phyloP scores from a whole-genome alignment of 1,139 yeast genomes.

The Debaryomyces coudertii region DNA sequence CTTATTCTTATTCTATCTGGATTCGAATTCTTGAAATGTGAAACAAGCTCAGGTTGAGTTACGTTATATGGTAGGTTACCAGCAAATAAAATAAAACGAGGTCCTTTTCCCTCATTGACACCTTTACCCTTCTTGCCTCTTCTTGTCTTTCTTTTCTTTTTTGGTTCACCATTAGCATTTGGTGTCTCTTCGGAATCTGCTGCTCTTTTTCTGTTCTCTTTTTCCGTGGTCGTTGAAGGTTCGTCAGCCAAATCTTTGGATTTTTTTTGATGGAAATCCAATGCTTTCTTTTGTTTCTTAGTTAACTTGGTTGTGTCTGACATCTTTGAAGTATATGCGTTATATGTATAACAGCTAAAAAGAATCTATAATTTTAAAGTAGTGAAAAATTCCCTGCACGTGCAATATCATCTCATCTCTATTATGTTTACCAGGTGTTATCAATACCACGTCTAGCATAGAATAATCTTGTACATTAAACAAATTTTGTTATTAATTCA shows the following conservation, averaged over 20 bases:
- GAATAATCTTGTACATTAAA: background rate
- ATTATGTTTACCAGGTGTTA: background rate
- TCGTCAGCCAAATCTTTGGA: slow-evolving; percentile 24
- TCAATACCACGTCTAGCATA: background rate
- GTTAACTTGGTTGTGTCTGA: slow-evolving; percentile 44
- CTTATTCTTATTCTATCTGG: slow-evolving; percentile 82
- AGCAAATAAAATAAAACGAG: slow-evolving; percentile 83
- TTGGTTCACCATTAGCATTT: slow-evolving; percentile 37
- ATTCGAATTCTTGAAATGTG: slow-evolving; percentile 73
- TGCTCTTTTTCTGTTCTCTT: slow-evolving; percentile 21
- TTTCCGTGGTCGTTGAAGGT: slow-evolving; percentile 23
- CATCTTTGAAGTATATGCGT: slow-evolving; percentile 4
- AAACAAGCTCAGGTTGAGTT: slow-evolving; percentile 59
- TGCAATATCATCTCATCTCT: slow-evolving; percentile 6
- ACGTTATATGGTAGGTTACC: slow-evolving; percentile 86
- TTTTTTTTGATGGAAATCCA: slow-evolving; percentile 62
- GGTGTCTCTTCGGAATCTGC: slow-evolving; percentile 17
- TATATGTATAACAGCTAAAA: background rate
- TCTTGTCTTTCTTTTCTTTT: slow-evolving; percentile 75
- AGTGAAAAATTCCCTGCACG: slow-evolving; percentile 3
- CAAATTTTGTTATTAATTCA: background rate
- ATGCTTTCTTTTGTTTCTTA: slow-evolving; percentile 79
- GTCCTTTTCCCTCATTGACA: slow-evolving; percentile 53
- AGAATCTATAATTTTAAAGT: background rate
- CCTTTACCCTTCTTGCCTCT: slow-evolving; percentile 74